Evolutionary conservation across 768 basidiomycete species (phyloP), one percentile per base, ranked within the genome.

Genomic region (Crassisporium funariophilum): DNA sequence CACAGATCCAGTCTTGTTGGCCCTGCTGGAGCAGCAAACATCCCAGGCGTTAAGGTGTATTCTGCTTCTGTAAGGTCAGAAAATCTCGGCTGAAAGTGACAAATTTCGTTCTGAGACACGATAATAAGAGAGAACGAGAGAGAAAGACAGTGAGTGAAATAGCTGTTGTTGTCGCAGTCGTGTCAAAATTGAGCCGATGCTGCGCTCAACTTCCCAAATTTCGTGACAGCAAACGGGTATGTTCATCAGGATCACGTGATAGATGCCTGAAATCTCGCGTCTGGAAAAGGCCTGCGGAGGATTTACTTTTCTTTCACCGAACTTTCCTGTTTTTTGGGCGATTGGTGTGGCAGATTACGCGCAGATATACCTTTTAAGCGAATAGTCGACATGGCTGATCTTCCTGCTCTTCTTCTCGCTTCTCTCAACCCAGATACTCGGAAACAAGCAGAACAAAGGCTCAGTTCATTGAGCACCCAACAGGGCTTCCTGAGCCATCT

Each of bases 381-480:
- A 35, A 39, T 38, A 49, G 35, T 33, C 36, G 46, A 52, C 34
- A 88, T 88, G 86, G 75, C 84, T 19, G 78, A 87, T 62, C 72
- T 91, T 46, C 68, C 89, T 49, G 61, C 78, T 49, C 75, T 93
- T 55, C 78, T 95, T 53, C 71, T 84, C 44, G 81, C 85, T 5
- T 88, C 90, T 36, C 73, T 91, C 46, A 69, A 83, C 53, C 84
- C 91, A 15, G 57, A 75, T 11, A 81, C 82, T 0, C 71, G 91
- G 50, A 89, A 91, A 65, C 74, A 84, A 42, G 93, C 95, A 0
- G 95, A 98, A 59, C 81, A 85, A 23, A 82, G 73, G 49, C 83
- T 99, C 5, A 68, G 74, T 48, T 65, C 76, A 19, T 74, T 86
- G 54, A 88, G 89, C 53, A 49, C 67, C 4, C 88, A 94, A 57